Evolutionary conservation across 1,284 basidiomycete genomes (phyloP).

Genomic region (Trichosporon inkin): DNA sequence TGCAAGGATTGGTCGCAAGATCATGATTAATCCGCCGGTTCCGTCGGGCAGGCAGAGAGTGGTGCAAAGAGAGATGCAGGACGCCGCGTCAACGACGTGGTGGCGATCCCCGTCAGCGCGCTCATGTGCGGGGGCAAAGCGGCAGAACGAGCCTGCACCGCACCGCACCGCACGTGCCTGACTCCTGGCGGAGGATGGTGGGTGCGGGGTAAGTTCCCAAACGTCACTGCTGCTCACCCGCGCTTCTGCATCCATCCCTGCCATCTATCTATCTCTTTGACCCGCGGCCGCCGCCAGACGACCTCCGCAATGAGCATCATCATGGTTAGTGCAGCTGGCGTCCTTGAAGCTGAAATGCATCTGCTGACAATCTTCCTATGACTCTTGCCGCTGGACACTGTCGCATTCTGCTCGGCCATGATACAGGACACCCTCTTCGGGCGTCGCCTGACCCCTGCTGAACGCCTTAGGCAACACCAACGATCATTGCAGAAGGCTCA

Average conservation of each 20-base stretch:
- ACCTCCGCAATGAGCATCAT: slow-evolving; percentile 32
- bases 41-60: not conserved
- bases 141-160: not conserved
- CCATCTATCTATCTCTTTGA: not conserved
- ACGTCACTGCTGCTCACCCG: not conserved
- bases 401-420: not conserved
- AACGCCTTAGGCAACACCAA: slow-evolving; percentile 93
- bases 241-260: not conserved
- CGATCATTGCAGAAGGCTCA: slow-evolving; percentile 92
- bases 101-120: not conserved
- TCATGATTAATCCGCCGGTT: not conserved
- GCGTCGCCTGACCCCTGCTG: slow-evolving; percentile 87
- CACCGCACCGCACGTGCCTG: slow-evolving; percentile 7
- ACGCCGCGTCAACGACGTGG: not conserved
- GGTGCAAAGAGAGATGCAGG: not conserved
- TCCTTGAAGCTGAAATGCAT: no score
- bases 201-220: not conserved
- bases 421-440: slow-evolving; percentile 88
- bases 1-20: not conserved
- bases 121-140: not conserved
- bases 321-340: slow-evolving; percentile 11
- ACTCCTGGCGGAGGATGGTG: not conserved
- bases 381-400: not conserved
- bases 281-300: not conserved
- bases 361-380: not conserved